Conservation (phyloP, 345 rosid genomes). For the Populus davidiana region DNA sequence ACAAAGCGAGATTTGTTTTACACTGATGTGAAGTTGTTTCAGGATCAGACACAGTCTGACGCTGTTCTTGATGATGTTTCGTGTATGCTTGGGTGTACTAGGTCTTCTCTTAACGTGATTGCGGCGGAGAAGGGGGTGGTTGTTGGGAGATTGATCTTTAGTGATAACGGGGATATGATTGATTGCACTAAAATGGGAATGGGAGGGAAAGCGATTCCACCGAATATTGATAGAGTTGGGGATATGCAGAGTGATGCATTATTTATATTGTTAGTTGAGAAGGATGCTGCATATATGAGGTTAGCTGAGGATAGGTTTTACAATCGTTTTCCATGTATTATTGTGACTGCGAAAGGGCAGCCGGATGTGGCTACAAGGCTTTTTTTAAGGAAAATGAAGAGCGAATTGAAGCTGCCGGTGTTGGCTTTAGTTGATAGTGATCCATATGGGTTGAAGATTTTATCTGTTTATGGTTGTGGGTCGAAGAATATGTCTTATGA, state of each 20-base stretch:
- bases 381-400: slow-evolving; percentile 90
- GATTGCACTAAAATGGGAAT: slow-evolving; percentile 98
- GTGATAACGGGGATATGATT: slow-evolving; percentile 97
- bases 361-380: slow-evolving; percentile 96
- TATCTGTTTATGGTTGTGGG: slow-evolving; percentile 94
- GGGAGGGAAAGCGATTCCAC: slow-evolving; percentile 99
- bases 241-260: slow-evolving; percentile 91
- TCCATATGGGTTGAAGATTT: slow-evolving; percentile 87
- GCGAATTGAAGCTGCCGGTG: slow-evolving; percentile 87
- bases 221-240: slow-evolving; percentile 88
- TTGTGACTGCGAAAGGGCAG: slow-evolving; percentile 93
- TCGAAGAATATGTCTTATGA: slow-evolving; percentile 99
- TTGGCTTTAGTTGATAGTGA: slow-evolving; percentile 95
- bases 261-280: slow-evolving; percentile 82
- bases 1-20: slow-evolving; percentile 98
- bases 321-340: slow-evolving; percentile 90
- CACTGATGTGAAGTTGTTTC: slow-evolving; percentile 97
- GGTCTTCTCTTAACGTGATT: slow-evolving; percentile 87
- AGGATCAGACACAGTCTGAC: slow-evolving; percentile 95
- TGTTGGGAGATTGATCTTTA: slow-evolving; percentile 84
- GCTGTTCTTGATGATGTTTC: slow-evolving; percentile 86
- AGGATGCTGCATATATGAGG: slow-evolving; percentile 92
- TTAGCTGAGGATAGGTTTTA: slow-evolving; percentile 94
- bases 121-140: slow-evolving; percentile 96
- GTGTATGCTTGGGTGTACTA: slow-evolving; percentile 88